Evolutionary conservation across 495 filamentous ascomycete species (phyloP), one percentile per base, ranked within the genome.

Genomic region (Sphaerosporella brunnea): DNA sequence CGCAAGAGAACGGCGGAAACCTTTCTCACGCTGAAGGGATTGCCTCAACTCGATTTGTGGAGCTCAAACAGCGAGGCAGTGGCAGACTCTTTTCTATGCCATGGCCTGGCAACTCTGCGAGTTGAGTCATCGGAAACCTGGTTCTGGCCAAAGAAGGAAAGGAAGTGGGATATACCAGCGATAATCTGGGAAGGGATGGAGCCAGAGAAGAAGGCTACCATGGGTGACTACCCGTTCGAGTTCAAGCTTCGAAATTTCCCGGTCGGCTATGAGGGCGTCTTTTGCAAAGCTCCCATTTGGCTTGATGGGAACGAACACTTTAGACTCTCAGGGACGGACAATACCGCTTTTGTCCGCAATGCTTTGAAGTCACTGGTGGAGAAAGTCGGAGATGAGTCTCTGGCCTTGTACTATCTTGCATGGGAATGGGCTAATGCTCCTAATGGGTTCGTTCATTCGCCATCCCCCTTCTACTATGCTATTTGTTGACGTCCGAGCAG

Each of bases 391-490:
- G 57, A 73, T 36, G 71, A 78, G 36, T 56, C 65, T 30, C 50
- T 93, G 16, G 78, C 75, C 0, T 77, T 84, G 47, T 86, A 84
- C 52, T 67, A 74, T 47, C 65, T 96, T 8, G 77, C 80, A 1
- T 71, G 87, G 49, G 75, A 78, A 47, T 78, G 73, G 51, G 62
- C 64, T 0, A 76, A 75, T 48, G 68, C 74, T 43, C 64, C 67
- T 20, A 51, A 61, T 18, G 62, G 26, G 56, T 59, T 43, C 3
- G 30, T 28, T 18, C 35, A 16, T 26, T 19, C 40, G 44, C n/a
- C 16, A 20, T 24, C 2, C 2, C 15, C 16, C 8, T 16, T 15
- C 36, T 5, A n/a, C n/a, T n/a, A n/a, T n/a, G n/a, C n/a, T n/a
- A n/a, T n/a, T n/a, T n/a, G n/a, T n/a, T n/a, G 24, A 46, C 2